These are phyloP conservation scores for Populus hybrid DNA, from an alignment of 441 rosid species.

Conservation along the genomic window DNA sequence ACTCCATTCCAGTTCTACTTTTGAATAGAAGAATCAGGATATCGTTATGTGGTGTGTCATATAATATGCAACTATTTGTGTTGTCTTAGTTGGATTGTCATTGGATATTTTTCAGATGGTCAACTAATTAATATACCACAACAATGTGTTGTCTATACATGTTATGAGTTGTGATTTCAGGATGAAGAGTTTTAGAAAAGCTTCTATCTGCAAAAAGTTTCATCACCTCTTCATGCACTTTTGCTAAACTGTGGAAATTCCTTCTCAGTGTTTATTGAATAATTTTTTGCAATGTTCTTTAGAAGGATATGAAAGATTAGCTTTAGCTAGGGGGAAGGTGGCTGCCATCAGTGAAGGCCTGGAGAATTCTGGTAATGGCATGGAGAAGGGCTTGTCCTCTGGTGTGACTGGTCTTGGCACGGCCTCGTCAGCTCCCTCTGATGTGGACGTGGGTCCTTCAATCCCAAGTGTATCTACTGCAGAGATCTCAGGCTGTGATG, in stretches of 20 bases:
- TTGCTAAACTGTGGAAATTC: neutral
- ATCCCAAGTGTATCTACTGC: slow-evolving; percentile 26
- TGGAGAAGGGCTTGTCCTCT: slow-evolving; percentile 24
- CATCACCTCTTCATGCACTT: neutral
- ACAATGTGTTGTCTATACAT: neutral
- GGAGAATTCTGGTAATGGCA: slow-evolving; percentile 17
- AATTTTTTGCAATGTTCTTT: slow-evolving; percentile 17
- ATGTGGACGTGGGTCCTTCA: slow-evolving; percentile 24
- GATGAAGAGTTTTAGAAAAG: neutral
- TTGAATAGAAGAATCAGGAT: neutral
- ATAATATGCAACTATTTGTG: neutral
- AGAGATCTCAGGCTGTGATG: slow-evolving; percentile 27
- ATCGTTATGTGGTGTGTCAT: neutral
- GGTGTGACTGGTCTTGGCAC: slow-evolving; percentile 22
- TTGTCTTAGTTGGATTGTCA: neutral
- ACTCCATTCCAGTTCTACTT: neutral
- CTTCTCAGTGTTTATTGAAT: neutral
- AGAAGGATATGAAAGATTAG: slow-evolving; percentile 85
- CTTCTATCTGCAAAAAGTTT: neutral
- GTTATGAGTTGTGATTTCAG: neutral
- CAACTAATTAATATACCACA: neutral
- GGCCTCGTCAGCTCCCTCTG: slow-evolving; percentile 19
- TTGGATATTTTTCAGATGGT: neutral
- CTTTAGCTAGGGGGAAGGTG: slow-evolving; percentile 48
- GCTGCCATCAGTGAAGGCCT: slow-evolving; percentile 17